Evolutionary conservation across 2,329 filamentous ascomycete genomes (phyloP), one percentile per base, ranked within the genome.

Genomic region (Aspergillus pseudonomiae): DNA sequence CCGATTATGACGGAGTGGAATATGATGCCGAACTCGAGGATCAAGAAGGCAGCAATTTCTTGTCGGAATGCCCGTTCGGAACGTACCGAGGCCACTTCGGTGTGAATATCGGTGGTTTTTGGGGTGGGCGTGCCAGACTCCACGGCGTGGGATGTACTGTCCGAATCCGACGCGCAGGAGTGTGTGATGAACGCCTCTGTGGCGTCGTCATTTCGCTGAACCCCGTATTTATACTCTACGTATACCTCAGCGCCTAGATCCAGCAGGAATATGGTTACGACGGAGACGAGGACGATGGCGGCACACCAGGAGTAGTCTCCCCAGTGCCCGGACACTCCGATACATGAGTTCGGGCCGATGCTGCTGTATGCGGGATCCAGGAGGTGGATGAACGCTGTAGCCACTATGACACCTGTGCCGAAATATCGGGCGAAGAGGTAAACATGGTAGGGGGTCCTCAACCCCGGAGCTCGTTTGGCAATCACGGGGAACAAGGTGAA

Each of bases 1-100:
- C 87, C 87, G 64, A 89, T 88, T 72, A 89, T 87, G 56, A 89
- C 83, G 4, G 84, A 86, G 77, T 89, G 87, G 77, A 89, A 88
- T 60, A 89, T 83, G 65, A 89, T 84, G 64, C 87, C 86, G 68
- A 83, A 88, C 72, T 88, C 87, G 28, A 86, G 81, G 48, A 82
- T 80, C 30, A 80, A 73, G 70, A 74, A 80, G 24, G 71, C 80
- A 55, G 77, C 74, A 34, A 80, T 77, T 56, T 80, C 78, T 56
- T 77, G 75, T 9, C 54, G 65, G 66, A 78, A 78, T 0, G 76
- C 75, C 4, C 68, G 70, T 24, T 77, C 74, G 5, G 71, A 67
- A 0, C 24, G 26, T 12, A 61, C 54, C 0, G 60, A 63, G 5
- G 60, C 21, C n/a, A 46, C 24, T 2, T 69, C 60, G 24, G 19